These are phyloP conservation scores for Cyberlindnera japonica DNA, from an alignment of 805 yeast species.

Conservation along the genomic window DNA sequence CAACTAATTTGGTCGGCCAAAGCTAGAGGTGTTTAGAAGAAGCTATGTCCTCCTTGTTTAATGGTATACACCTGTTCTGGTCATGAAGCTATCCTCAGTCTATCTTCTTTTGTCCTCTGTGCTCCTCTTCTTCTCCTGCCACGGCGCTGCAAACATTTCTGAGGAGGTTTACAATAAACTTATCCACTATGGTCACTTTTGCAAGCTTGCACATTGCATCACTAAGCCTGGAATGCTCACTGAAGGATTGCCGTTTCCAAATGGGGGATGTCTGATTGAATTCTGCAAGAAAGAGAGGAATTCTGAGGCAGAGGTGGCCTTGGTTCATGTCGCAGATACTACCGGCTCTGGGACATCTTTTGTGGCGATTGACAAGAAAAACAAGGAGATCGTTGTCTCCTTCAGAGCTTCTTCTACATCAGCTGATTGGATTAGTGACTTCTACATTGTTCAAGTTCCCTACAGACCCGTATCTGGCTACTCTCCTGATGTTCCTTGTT, in stretches of 20 bases:
- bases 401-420: slow-evolving; percentile 64
- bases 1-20: no score
- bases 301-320: slow-evolving; percentile 11
- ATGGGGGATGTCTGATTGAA: slow-evolving; percentile 22
- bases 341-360: slow-evolving; percentile 48
- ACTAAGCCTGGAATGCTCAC: slow-evolving; percentile 12
- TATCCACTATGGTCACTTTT: slow-evolving; percentile 19
- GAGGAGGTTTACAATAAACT: slow-evolving; percentile 17
- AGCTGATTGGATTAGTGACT: slow-evolving; percentile 67
- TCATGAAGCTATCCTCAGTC: no score
- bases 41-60: no score
- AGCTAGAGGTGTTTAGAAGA: no score
- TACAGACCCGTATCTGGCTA: slow-evolving; percentile 9
- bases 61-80: no score
- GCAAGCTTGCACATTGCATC: slow-evolving; percentile 24
- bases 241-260: slow-evolving; percentile 8
- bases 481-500: slow-evolving; percentile 23
- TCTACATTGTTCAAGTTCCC: slow-evolving; percentile 34
- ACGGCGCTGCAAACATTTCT: background rate
- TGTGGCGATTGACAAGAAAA: slow-evolving; percentile 46
- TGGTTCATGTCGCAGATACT: slow-evolving; percentile 17
- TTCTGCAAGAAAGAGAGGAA: slow-evolving; percentile 16
- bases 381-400: slow-evolving; percentile 46
- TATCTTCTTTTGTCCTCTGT: background rate
- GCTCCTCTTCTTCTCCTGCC: background rate